A percentile compares a stretch with the other conserved stretches of the same genome.
phyloP scores from a whole-genome alignment of 225 moss, liverwort and hornwort species.

The Climacium dendroides region DNA sequence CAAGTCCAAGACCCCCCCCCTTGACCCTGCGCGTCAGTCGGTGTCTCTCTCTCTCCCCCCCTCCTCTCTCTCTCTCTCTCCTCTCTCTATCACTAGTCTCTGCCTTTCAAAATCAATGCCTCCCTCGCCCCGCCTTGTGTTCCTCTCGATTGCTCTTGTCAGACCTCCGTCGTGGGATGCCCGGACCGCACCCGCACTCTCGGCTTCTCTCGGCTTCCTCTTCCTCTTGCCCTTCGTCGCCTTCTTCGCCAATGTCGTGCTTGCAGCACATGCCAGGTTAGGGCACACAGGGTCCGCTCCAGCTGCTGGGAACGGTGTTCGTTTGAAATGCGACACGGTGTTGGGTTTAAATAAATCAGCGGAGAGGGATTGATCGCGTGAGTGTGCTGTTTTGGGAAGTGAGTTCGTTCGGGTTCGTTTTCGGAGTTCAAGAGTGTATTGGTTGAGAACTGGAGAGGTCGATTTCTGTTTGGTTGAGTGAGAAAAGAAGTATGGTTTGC shows the following conservation, averaged over 20 bases:
- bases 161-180: background rate
- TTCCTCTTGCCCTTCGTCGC: background rate
- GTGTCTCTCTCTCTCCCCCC: background rate
- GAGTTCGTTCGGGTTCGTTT: background rate
- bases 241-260: background rate
- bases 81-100: background rate
- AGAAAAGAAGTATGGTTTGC: background rate
- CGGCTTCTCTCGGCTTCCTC: background rate
- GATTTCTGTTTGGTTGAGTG: background rate
- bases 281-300: background rate
- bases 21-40: background rate
- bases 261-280: background rate
- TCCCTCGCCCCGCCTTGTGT: background rate
- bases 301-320: no score
- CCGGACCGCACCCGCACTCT: background rate
- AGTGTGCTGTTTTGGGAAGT: background rate
- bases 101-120: background rate
- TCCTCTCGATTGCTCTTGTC: background rate
- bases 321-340: background rate
- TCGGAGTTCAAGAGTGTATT: background rate
- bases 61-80: background rate
- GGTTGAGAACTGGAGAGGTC: background rate
- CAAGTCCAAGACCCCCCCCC: background rate
- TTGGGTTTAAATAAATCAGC: background rate
- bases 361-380: background rate